These are phyloP conservation scores for Akanthomyces muscarius DNA, from an alignment of 2,329 filamentous ascomycete species.

Conservation along the genomic window DNA sequence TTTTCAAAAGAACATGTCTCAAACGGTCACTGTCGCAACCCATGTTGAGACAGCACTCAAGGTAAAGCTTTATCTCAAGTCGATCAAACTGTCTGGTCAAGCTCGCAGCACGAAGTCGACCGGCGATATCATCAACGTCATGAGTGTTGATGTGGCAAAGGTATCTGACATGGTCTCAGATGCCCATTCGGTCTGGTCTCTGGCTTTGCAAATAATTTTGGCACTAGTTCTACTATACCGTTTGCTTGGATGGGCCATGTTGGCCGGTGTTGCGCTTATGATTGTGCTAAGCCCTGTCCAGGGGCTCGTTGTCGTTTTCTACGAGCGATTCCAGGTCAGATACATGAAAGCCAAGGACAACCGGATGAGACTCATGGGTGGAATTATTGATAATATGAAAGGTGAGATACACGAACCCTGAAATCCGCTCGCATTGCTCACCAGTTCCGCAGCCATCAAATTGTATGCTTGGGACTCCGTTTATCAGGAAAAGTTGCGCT, in stretches of 20 bases:
- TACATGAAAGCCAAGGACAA: conserved; percentile 97
- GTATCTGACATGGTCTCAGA: conserved; percentile 85
- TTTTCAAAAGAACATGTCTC: conserved; percentile 7
- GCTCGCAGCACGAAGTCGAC: conserved; percentile 78
- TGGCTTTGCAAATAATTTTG: conserved; percentile 83
- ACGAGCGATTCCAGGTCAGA: conserved; percentile 82
- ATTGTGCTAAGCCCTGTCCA: conserved; percentile 89
- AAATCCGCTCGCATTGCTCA: conserved; percentile 13
- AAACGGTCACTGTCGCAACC: conserved; percentile 57
- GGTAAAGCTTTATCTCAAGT: conserved; percentile 81
- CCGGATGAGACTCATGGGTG: conserved; percentile 79
- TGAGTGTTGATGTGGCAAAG: conserved; percentile 88
- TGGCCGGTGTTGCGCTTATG: conserved; percentile 85
- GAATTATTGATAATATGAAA: conserved; percentile 96
- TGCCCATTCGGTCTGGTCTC: conserved; percentile 85
- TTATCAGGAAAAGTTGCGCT: conserved; percentile 88
- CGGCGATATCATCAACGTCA: conserved; percentile 92
- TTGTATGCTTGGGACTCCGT: conserved; percentile 88
- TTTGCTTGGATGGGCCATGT: conserved; percentile 82
- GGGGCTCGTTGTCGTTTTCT: conserved; percentile 76
- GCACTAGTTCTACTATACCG: conserved; percentile 92
- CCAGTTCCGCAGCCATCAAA: conserved; percentile 55
- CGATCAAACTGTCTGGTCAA: conserved; percentile 79
- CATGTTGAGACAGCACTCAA: conserved; percentile 80
- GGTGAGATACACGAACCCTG: conserved; percentile 38